Percentiles rank a stretch among this genome's conserved stretches.
Evolutionary conservation across 768 basidiomycete species (phyloP).

Genomic region (Lactarius indigo): DNA sequence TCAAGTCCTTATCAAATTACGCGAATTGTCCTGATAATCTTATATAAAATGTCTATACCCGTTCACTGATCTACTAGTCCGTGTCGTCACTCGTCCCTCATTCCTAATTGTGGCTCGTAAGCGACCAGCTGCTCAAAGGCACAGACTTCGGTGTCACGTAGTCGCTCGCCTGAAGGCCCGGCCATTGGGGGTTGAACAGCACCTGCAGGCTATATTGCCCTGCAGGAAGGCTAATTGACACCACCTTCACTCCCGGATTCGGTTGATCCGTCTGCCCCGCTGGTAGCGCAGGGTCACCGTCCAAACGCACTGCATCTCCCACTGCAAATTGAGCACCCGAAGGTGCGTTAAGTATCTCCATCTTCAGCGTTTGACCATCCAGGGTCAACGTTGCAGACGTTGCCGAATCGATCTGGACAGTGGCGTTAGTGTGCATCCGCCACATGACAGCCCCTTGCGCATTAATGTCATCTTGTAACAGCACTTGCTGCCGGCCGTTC

Average conservation of each 20-base stretch:
- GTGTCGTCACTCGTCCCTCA: constrained; percentile 3
- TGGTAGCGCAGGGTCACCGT: constrained; percentile 62
- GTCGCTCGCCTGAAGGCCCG: constrained; percentile 52
- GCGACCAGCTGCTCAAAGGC: constrained; percentile 65
- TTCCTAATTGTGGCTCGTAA: constrained; percentile 68
- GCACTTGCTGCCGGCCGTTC: constrained; percentile 82
- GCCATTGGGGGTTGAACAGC: constrained; percentile 93
- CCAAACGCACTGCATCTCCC: constrained; percentile 50
- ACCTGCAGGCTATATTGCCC: constrained; percentile 80
- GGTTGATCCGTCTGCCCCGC: constrained; percentile 56
- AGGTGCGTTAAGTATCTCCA: constrained; percentile 65
- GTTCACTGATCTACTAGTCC: neutral
- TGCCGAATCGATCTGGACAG: constrained; percentile 52
- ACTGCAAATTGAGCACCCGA: constrained; percentile 62
- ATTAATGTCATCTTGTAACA: constrained; percentile 89
- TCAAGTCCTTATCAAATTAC: neutral
- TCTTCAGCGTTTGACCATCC: constrained; percentile 61
- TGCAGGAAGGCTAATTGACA: constrained; percentile 62
- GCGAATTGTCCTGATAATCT: neutral
- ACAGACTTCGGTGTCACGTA: constrained; percentile 74
- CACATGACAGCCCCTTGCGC: constrained; percentile 62
- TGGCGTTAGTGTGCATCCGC: constrained; percentile 97
- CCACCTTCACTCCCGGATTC: constrained; percentile 77
- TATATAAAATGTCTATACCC: neutral
- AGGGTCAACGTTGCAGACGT: constrained; percentile 73